Base-by-base conservation (phyloP, 2,329 filamentous ascomycete genomes). In the Hypoxylon sp. region DNA sequence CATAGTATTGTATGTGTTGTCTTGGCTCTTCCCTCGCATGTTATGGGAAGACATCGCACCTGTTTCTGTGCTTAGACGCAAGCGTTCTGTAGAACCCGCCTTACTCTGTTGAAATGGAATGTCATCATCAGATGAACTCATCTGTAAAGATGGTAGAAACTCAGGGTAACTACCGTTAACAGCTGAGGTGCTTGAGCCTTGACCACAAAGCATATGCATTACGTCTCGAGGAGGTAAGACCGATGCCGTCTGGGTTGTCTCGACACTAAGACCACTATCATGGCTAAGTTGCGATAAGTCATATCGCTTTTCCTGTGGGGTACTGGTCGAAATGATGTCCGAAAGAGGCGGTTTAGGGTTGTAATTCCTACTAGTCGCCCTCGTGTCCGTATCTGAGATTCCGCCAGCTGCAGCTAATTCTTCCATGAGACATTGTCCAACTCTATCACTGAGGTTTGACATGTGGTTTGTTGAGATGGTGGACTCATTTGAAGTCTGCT, bases 121-220 rank as follows among this genome's bases (percentile, higher is more conserved):
- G 13, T 61, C 51, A 32, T 71, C 68, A 0, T 65, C 64, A 32
- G 65, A 71, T 23, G 68, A 67, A 45, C 46, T 57, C 21, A 21
- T 48, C 14, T n/a, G 36, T 19, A 25, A 36, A 4, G 52, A 60
- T 25, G 38, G 45, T 43, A 30, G 52, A 51, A 68, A 62, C 7
- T 57, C 60, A 34, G 65, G 60, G 60, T 70, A 71, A 30, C 63
- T 71, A 14, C 69, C 63, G 36, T 63, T 59, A 36, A 74, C 62
- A 56, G 66, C 64, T n/a, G 72, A 72, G 9, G 65, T 65, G 23
- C 65, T 62, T 23, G 66, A 66, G 2, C 43, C 48, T 28, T 71
- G 65, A 7, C 69, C 65, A 51, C 69, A 51, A n/a, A 72, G 34
- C 3, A 65, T 59, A 25, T 66, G 63, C 4, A 64, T 60, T 2